These are phyloP conservation scores for Penicillium glabrum DNA, from an alignment of 2,329 filamentous ascomycete species.

Conservation along the genomic window DNA sequence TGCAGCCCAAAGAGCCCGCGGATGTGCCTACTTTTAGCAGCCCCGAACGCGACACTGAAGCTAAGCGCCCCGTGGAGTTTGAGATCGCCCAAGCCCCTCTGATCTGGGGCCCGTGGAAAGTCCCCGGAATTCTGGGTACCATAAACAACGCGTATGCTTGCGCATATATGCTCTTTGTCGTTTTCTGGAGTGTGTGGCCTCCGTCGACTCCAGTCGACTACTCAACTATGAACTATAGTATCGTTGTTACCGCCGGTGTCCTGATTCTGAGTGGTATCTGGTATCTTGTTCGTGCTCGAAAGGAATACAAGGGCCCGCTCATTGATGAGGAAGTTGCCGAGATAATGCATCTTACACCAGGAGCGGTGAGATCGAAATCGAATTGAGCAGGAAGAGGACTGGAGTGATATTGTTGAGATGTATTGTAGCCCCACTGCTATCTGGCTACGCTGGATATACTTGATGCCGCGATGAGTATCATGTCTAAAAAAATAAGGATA, in stretches of 20 bases:
- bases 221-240: constrained; percentile 50
- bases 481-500: neutral
- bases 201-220: constrained; percentile 33
- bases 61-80: constrained; percentile 12
- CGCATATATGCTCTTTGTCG: constrained; percentile 54
- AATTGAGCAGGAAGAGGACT: neutral
- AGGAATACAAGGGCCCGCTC: constrained; percentile 49
- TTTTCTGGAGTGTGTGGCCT: constrained; percentile 59
- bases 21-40: constrained; percentile 7
- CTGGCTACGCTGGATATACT: neutral
- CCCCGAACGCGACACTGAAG: constrained; percentile 24
- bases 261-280: constrained; percentile 50
- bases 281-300: constrained; percentile 45
- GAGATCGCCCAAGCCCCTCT: constrained; percentile 29
- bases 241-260: constrained; percentile 46
- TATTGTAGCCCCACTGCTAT: neutral
- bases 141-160: constrained; percentile 57
- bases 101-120: constrained; percentile 57
- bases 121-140: constrained; percentile 53
- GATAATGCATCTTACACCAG: constrained; percentile 19
- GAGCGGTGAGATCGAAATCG: constrained; percentile 1
- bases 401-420: neutral
- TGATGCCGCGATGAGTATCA: neutral
- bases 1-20: constrained; percentile 18
- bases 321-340: constrained; percentile 29